These are phyloP conservation scores for Tetragonia tetragonoides DNA, from an alignment of 148 eudicot species.

Conservation along the genomic window DNA sequence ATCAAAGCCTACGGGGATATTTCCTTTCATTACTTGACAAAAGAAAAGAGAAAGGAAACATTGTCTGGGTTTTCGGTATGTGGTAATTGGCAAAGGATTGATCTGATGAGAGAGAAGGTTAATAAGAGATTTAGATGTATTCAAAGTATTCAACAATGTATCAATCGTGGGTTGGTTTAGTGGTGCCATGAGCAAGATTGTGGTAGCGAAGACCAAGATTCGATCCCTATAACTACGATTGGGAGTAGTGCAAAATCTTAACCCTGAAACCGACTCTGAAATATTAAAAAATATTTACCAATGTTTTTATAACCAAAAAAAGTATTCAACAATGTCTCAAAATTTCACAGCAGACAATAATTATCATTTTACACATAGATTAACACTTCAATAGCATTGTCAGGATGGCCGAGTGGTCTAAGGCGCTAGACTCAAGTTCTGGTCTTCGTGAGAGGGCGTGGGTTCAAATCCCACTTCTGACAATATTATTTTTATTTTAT, in stretches of 20 bases:
- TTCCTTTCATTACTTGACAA: not conserved
- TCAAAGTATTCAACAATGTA: too few relatives aligned
- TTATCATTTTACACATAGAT: not conserved
- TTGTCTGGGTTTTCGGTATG: not conserved
- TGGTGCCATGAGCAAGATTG: too few relatives aligned
- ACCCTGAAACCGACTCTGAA: too few relatives aligned
- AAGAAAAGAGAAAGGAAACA: not conserved
- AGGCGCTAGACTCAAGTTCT: slow-evolving; percentile 11
- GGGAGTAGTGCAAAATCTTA: too few relatives aligned
- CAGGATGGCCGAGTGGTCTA: slow-evolving; percentile 15
- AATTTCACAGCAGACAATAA: too few relatives aligned
- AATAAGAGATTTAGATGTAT: not conserved
- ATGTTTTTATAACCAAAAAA: too few relatives aligned
- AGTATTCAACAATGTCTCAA: not conserved
- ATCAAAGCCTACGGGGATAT: not conserved
- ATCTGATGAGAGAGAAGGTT: not conserved
- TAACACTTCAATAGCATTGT: not conserved
- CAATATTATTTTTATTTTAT: too few relatives aligned
- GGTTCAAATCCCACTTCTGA: slow-evolving; percentile 16
- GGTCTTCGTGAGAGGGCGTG: not conserved
- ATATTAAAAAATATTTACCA: too few relatives aligned
- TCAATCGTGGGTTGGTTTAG: too few relatives aligned
- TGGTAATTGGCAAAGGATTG: not conserved
- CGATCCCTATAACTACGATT: too few relatives aligned
- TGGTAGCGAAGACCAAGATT: too few relatives aligned